Evolutionary conservation across 2,329 filamentous ascomycete genomes (phyloP).

Genomic region (Sclerotinia borealis): DNA sequence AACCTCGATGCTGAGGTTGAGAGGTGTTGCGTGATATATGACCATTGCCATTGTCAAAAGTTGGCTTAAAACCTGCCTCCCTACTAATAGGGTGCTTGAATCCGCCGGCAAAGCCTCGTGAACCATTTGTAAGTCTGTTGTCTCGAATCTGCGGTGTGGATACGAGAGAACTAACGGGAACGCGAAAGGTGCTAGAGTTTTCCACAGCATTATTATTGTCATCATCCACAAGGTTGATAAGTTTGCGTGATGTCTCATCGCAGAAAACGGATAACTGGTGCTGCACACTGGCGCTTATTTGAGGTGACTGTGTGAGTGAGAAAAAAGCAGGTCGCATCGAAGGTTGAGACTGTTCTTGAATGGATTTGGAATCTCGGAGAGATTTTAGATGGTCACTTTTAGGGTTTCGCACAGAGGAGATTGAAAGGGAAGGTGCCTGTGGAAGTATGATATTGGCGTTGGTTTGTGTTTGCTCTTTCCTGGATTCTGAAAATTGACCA

Average conservation of each 20-base stretch:
- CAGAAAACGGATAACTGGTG: too few species aligned
- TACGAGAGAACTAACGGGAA: background rate
- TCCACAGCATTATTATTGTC: background rate
- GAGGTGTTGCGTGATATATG: too few species aligned
- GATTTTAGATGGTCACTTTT: background rate
- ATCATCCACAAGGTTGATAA: background rate
- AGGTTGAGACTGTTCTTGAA: background rate
- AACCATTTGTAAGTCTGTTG: background rate
- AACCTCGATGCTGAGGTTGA: too few species aligned
- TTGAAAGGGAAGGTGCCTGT: background rate
- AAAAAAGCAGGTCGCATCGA: background rate
- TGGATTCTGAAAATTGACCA: background rate
- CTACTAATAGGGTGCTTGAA: background rate
- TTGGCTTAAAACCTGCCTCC: background rate
- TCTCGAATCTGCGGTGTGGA: background rate
- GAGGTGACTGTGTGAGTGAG: background rate
- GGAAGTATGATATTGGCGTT: background rate
- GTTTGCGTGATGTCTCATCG: background rate
- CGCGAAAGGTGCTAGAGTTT: background rate
- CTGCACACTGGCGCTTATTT: background rate
- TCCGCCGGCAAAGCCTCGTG: background rate
- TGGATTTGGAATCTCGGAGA: background rate
- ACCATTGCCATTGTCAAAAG: background rate
- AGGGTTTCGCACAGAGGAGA: background rate
- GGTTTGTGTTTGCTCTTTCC: too few species aligned